phyloP scores from a whole-genome alignment of 176 grass and related monocot species.

The Thinopyrum elongatum region DNA sequence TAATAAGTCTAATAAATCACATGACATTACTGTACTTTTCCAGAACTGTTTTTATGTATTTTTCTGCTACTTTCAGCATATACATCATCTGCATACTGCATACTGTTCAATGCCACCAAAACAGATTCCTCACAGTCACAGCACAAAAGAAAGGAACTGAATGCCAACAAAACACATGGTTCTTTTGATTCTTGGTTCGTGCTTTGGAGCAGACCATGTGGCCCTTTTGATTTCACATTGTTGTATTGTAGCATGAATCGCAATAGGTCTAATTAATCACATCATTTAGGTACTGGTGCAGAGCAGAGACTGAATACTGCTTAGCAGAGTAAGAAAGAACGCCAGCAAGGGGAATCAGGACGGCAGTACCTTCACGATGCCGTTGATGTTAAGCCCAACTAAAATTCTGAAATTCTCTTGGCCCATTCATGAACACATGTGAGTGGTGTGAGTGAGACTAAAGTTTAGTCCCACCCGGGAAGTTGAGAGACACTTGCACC shows the following conservation, averaged over 20 bases:
- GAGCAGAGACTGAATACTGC: not conserved
- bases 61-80: not conserved
- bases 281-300: not conserved
- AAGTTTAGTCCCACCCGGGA: no score
- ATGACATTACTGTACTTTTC: no score
- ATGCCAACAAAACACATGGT: not conserved
- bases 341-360: not conserved
- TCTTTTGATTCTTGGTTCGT: not conserved
- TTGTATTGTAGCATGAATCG: no score
- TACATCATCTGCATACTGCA: not conserved
- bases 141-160: not conserved
- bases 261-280: no score
- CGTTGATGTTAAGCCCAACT: no score
- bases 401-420: no score
- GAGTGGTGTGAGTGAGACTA: no score
- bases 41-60: not conserved
- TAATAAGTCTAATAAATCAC: no score
- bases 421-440: no score
- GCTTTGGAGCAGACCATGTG: not conserved
- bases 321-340: not conserved
- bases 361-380: constrained; percentile 78
- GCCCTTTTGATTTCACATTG: no score
- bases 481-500: no score
- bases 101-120: not conserved
- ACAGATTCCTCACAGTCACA: not conserved